Conservation (phyloP, 148 eudicot genomes). For the Heliosperma pusillum region DNA sequence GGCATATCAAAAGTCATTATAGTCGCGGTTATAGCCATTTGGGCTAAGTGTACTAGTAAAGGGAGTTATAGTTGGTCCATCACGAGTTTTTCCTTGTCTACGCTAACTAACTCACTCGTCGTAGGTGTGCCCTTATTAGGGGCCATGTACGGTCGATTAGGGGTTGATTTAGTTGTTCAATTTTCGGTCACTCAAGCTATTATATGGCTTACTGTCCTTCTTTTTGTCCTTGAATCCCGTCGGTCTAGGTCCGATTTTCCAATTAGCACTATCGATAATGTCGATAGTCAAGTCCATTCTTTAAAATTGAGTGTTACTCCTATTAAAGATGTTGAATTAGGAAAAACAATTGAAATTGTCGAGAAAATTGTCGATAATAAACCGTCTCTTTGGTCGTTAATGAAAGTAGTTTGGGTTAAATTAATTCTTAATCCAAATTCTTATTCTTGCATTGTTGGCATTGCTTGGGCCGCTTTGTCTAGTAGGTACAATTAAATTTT, state of each 20-base stretch:
- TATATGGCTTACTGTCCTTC: slow-evolving; percentile 51
- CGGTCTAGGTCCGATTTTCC: slow-evolving; percentile 38
- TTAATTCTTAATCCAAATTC: slow-evolving; percentile 63
- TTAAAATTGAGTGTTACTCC: neutral
- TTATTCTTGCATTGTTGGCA: slow-evolving; percentile 67
- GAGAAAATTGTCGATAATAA: neutral
- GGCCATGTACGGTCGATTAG: slow-evolving; percentile 66
- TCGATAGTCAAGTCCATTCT: neutral
- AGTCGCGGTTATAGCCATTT: slow-evolving; percentile 43
- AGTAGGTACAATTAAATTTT: slow-evolving; percentile 42
- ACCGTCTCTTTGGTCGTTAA: slow-evolving; percentile 42
- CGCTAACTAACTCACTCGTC: slow-evolving; percentile 61
- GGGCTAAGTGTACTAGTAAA: slow-evolving; percentile 63
- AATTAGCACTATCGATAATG: neutral
- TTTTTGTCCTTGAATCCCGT: slow-evolving; percentile 61
- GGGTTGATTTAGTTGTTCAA: slow-evolving; percentile 66
- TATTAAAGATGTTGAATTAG: slow-evolving; percentile 39
- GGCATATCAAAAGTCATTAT: slow-evolving; percentile 62
- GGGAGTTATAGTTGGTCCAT: slow-evolving; percentile 78
- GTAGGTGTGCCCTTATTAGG: slow-evolving; percentile 64
- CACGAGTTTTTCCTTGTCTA: slow-evolving; percentile 63
- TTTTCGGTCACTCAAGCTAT: slow-evolving; percentile 59
- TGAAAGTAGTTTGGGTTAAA: slow-evolving; percentile 53
- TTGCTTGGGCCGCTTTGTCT: slow-evolving; percentile 66
- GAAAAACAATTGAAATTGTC: neutral